Percentiles rank a stretch among this genome's conserved stretches.
These are phyloP conservation scores for Penicillium desertorum DNA, from an alignment of 495 filamentous ascomycete genomes.

Conservation along the genomic window DNA sequence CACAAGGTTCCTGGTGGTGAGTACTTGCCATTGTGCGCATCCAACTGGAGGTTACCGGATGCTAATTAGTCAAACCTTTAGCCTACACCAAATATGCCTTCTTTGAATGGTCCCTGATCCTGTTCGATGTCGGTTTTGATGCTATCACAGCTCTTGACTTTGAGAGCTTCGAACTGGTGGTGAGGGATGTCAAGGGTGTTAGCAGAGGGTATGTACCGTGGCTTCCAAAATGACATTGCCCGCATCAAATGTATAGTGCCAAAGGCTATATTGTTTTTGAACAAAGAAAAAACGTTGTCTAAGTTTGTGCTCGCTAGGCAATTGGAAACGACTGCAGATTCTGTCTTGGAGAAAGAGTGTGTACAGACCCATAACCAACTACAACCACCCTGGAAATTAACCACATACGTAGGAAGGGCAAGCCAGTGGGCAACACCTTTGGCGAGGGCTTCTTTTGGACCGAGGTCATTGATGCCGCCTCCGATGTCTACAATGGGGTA, in stretches of 20 bases:
- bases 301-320: constrained; percentile 49
- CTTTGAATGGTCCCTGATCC: constrained; percentile 94
- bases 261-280: constrained; percentile 35
- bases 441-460: constrained; percentile 69
- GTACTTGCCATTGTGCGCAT: constrained; percentile 20
- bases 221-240: constrained; percentile 78
- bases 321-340: constrained; percentile 65
- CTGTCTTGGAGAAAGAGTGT: constrained; percentile 87
- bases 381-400: constrained; percentile 28
- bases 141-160: constrained; percentile 97
- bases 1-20: constrained; percentile 91
- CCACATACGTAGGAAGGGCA: constrained; percentile 67
- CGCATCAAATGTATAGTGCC: constrained; percentile 53
- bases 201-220: constrained; percentile 99
- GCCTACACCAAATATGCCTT: constrained; percentile 99
- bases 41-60: background rate
- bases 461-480: constrained; percentile 74
- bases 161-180: constrained; percentile 79
- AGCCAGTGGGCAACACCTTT: constrained; percentile 68
- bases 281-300: constrained; percentile 43
- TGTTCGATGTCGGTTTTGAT: constrained; percentile 96
- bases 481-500: constrained; percentile 93
- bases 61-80: constrained; percentile 33
- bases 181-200: constrained; percentile 84
- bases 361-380: constrained; percentile 35